These are phyloP conservation scores for Candida glucosophila DNA, from an alignment of 1,139 yeast species.

Conservation along the genomic window DNA sequence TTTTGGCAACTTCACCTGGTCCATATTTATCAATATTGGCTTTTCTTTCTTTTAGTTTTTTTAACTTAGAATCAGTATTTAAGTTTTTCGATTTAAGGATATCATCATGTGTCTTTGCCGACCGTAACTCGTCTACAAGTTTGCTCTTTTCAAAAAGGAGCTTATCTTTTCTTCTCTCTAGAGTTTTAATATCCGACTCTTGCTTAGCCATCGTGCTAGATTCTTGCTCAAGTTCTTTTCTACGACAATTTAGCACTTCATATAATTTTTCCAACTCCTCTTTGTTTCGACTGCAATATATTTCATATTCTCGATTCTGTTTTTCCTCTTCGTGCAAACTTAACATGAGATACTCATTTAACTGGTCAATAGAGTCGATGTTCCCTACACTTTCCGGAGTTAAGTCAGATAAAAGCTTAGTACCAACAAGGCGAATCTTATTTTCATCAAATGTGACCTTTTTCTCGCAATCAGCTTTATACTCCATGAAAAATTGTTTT, in stretches of 20 bases:
- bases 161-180: constrained; percentile 25
- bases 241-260: constrained; percentile 12
- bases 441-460: too few species aligned
- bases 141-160: constrained; percentile 25
- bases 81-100: constrained; percentile 13
- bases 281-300: constrained; percentile 9
- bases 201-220: constrained; percentile 22
- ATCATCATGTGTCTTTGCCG: constrained; percentile 13
- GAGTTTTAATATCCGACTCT: constrained; percentile 23
- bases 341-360: constrained; percentile 16
- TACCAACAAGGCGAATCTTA: too few species aligned
- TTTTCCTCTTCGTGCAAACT: constrained; percentile 24
- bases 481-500: too few species aligned
- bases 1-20: constrained; percentile 14
- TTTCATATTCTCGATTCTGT: constrained; percentile 17
- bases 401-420: too few species aligned
- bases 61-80: constrained; percentile 15
- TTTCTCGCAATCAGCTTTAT: too few species aligned
- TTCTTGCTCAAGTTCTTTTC: constrained; percentile 23
- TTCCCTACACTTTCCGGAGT: constrained; percentile 11
- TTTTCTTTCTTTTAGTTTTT: constrained; percentile 19
- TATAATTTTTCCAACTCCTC: constrained; percentile 18
- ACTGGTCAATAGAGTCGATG: constrained; percentile 11
- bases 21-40: constrained; percentile 13
- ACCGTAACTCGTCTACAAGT: constrained; percentile 18